These are phyloP conservation scores for Orbilia ellipsospora DNA, from an alignment of 2,329 filamentous ascomycete species.

Conservation along the genomic window DNA sequence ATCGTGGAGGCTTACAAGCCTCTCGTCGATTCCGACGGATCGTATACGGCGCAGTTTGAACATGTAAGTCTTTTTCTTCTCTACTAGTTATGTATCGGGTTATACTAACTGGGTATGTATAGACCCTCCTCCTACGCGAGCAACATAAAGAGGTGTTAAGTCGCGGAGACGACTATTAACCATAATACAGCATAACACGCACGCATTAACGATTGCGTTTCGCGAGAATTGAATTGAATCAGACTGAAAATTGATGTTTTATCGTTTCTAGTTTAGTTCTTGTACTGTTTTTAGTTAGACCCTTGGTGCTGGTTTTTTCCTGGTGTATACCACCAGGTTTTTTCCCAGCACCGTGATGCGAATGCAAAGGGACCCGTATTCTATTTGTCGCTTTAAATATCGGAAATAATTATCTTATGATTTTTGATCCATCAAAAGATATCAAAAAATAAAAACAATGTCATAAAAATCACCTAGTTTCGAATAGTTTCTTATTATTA, in stretches of 20 bases:
- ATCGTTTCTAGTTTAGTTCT: neutral
- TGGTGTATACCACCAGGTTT: neutral
- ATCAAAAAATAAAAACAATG: too few relatives aligned
- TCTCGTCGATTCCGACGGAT: constrained; percentile 86
- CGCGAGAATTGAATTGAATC: neutral
- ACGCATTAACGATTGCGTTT: neutral
- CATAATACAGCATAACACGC: too few relatives aligned
- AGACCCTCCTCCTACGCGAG: constrained; percentile 81
- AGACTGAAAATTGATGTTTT: neutral
- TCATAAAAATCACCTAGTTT: too few relatives aligned
- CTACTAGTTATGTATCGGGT: neutral
- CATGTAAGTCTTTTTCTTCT: constrained; percentile 72
- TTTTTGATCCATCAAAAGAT: too few relatives aligned
- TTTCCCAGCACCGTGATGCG: constrained; percentile 28
- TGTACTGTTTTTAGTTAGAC: neutral
- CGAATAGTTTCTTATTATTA: too few relatives aligned
- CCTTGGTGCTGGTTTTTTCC: constrained; percentile 42
- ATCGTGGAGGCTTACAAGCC: constrained; percentile 88
- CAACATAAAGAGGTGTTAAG: constrained; percentile 89
- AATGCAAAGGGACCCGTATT: constrained; percentile 40
- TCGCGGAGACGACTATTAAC: constrained; percentile 83
- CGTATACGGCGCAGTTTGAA: constrained; percentile 93
- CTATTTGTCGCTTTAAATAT: too few relatives aligned
- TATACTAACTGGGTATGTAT: too few relatives aligned
- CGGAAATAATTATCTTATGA: too few relatives aligned